Conservation (phyloP, 495 filamentous ascomycete species). For the Penicillium bovifimosum region DNA sequence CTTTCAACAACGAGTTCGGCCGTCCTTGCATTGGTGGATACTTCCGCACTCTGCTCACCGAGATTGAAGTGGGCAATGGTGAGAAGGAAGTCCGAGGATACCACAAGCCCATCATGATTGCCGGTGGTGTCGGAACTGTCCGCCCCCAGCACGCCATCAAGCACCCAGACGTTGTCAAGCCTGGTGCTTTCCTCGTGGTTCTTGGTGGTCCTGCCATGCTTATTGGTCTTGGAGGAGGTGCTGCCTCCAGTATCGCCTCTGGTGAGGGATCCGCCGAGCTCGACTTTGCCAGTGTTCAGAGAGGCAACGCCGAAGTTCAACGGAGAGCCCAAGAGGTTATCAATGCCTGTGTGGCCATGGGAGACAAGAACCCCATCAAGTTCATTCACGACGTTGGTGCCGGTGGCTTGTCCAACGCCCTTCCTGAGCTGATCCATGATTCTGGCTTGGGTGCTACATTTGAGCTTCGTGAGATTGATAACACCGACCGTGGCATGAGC, state of each 20-base stretch:
- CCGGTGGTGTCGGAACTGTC: conserved; percentile 95
- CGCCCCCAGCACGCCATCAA: conserved; percentile 88
- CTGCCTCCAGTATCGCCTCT: conserved; percentile 84
- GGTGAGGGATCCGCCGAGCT: conserved; percentile 84
- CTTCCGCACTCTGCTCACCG: conserved; percentile 79
- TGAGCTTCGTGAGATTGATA: conserved; percentile 88
- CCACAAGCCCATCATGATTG: conserved; percentile 99
- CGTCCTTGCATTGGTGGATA: conserved; percentile 84
- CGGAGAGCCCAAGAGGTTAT: conserved; percentile 94
- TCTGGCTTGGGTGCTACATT: conserved; percentile 82
- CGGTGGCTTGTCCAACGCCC: conserved; percentile 87
- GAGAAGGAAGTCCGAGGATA: conserved; percentile 77
- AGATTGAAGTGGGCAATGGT: conserved; percentile 54
- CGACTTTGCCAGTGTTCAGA: conserved; percentile 93
- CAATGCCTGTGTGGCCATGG: conserved; percentile 82
- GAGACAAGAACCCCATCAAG: conserved; percentile 77
- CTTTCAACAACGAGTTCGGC: conserved; percentile 97
- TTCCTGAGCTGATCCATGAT: conserved; percentile 89
- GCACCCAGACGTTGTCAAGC: conserved; percentile 63
- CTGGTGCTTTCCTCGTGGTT: conserved; percentile 83
- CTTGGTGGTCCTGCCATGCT: conserved; percentile 96
- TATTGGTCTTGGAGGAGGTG: conserved; percentile 91
- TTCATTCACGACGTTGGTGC: conserved; percentile 98
- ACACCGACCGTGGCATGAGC: conserved; percentile 82
- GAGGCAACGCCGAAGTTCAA: conserved; percentile 90